phyloP scores from a whole-genome alignment of 164 flowering plant species.

The Kalanchoe fedtschenkoi region DNA sequence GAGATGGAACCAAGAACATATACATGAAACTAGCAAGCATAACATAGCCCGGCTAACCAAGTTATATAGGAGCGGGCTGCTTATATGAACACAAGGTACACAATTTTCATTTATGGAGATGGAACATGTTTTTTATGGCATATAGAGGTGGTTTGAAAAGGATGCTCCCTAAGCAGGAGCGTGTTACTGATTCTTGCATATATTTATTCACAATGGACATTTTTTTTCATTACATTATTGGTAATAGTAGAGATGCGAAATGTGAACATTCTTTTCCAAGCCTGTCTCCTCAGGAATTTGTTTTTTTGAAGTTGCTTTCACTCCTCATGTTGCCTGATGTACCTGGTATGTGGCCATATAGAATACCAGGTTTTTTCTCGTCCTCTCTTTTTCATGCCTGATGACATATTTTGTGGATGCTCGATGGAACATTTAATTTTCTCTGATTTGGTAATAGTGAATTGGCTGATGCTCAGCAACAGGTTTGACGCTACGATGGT shows the following conservation, averaged over 20 bases:
- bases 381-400: neutral
- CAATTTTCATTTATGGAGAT: neutral
- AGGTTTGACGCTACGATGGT: neutral
- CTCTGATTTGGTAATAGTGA: neutral
- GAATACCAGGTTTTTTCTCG: too few relatives aligned
- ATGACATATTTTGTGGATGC: neutral
- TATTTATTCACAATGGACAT: neutral
- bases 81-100: neutral
- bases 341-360: too few relatives aligned
- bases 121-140: neutral
- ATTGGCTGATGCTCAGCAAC: neutral
- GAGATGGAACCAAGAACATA: too few relatives aligned
- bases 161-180: neutral
- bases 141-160: neutral
- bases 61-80: too few relatives aligned
- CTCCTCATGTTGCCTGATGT: neutral
- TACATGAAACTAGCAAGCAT: too few relatives aligned
- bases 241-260: neutral
- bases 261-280: neutral
- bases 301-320: neutral
- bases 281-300: neutral
- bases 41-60: too few relatives aligned
- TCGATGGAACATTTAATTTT: neutral
- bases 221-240: neutral
- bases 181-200: neutral